Evolutionary conservation across 1,139 yeast genomes (phyloP), one percentile per base, ranked within the genome.

Genomic region (Taphrina betulina): DNA sequence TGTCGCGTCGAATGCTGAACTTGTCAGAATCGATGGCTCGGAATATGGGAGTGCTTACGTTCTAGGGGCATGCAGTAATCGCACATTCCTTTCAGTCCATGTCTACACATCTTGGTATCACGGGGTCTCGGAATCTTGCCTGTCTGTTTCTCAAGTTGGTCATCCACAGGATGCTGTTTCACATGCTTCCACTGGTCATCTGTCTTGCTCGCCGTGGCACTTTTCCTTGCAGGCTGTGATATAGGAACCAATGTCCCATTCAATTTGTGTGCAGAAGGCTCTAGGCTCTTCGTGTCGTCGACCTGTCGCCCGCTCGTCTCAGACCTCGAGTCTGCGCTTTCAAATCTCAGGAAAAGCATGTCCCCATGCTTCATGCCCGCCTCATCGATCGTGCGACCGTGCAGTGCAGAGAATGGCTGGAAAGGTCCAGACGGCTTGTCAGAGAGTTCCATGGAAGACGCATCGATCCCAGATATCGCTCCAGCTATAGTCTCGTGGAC

Each of bases 11-110:
- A 92, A 94, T 1, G 98, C 97, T 44, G 20, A n/a, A 16, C 19
- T 26, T 12, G 16, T 34, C 16, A 23, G 50, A n/a, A 12, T 10
- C 38, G 10, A 10, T n/a, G 3, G 10, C 8, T 34, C 3, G 17
- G 3, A 2, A 19, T 23, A n/a, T n/a, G n/a, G n/a, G n/a, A 12
- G 31, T 26, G 17, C 50, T 33, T 36, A 40, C 55, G 53, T 40
- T 95, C 96, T 58, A 94, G 73, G 0, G 98, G 96, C 53, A 95
- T 82, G 68, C 98, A 92, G 67, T 89, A 88, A 65, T 92, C 98
- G 70, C 98, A 92, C 98, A 92, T 92, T 2, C 97, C 98, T 64
- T 84, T 85, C 35, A 83, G 90, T 2, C 94, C 88, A 68, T 94
- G 98, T 58, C 83, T 80, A 69, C 98, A 92, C 65, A 89, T 74